Evolutionary conservation across 2,329 filamentous ascomycete genomes (phyloP).

Genomic region (Dactylellina sp.): DNA sequence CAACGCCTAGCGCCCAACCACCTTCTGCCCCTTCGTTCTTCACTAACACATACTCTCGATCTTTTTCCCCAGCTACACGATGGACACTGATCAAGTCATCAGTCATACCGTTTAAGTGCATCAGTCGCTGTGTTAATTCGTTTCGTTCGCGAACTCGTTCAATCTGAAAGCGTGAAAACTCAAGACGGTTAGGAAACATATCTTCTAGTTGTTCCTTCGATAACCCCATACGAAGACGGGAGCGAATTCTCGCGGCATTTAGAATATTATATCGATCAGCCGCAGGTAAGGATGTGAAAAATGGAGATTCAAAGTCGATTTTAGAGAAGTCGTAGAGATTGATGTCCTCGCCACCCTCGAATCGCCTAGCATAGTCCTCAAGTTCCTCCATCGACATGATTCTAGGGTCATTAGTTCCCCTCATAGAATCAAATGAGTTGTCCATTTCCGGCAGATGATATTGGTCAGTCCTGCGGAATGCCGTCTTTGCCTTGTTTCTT

Average conservation of each 20-base stretch:
- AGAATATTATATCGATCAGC: constrained; percentile 96
- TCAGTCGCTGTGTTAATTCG: constrained; percentile 90
- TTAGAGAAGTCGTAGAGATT: constrained; percentile 76
- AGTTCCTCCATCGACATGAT: constrained; percentile 97
- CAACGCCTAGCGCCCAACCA: constrained; percentile 94
- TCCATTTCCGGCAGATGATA: constrained; percentile 93
- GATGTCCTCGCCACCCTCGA: constrained; percentile 91
- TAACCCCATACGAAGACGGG: constrained; percentile 90
- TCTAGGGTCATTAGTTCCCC: constrained; percentile 87
- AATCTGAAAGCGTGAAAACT: constrained; percentile 95
- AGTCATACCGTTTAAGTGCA: constrained; percentile 93
- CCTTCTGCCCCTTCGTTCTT: constrained; percentile 96
- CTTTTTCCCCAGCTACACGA: constrained; percentile 84
- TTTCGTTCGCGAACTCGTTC: constrained; percentile 93
- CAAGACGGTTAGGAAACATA: constrained; percentile 99
- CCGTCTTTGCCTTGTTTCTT: constrained; percentile 74
- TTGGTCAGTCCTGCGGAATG: constrained; percentile 88
- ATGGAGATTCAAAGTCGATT: constrained; percentile 96
- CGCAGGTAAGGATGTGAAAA: constrained; percentile 90
- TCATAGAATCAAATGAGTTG: constrained; percentile 80
- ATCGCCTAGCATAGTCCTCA: constrained; percentile 92
- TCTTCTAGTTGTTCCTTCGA: constrained; percentile 94
- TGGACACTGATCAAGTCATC: constrained; percentile 74
- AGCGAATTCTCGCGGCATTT: constrained; percentile 89
- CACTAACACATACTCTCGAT: constrained; percentile 93